Evolutionary conservation across 1,139 yeast genomes (phyloP), one percentile per base, ranked within the genome.

Genomic region (Taphrina wiesneri): DNA sequence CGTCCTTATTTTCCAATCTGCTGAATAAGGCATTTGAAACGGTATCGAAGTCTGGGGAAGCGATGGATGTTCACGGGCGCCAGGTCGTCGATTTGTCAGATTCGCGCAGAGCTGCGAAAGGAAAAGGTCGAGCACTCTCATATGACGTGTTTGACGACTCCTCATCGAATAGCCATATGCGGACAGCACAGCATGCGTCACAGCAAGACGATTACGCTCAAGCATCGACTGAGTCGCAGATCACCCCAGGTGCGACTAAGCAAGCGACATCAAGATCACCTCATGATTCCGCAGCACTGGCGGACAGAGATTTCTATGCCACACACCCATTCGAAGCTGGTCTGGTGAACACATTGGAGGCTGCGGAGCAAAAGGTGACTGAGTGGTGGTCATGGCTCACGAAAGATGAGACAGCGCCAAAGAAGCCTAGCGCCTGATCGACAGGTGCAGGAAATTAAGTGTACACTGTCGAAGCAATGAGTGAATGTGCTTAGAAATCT

Each of bases 21-120:
- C 59, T 54, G 13, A 54, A 36, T 15, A 54, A 54, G 17, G 59
- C 59, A 9, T 54, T 54, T 39, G 59, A 54, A 34, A 54, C 59
- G 23, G 59, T 54, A 9, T 54, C 59, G 15, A 39, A 36, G 23
- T 54, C 59, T 9, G 59, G 59, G 26, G 59, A 54, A 26, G 59
- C 59, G 13, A 36, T 54, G 47, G 59, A 54, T 39, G 47, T 54
- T 13, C 59, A 54, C 34, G 49, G 59, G 2, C 36, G 41, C 2
- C 28, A 36, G 9, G 19, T 25, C 7, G 43, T 21, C 9, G 49
- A 39, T 23, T 26, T 36, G 32, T 36, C 49, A 17, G 26, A 23
- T 17, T 21, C 30, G 11, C 59, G 49, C 13, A 36, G 49, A 11
- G 32, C 46, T 23, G 59, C 49, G 26, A 54, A 54, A 26, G 59